These are phyloP conservation scores for Microstegium vimineum DNA, from an alignment of 176 grass and related monocot species.

Conservation along the genomic window DNA sequence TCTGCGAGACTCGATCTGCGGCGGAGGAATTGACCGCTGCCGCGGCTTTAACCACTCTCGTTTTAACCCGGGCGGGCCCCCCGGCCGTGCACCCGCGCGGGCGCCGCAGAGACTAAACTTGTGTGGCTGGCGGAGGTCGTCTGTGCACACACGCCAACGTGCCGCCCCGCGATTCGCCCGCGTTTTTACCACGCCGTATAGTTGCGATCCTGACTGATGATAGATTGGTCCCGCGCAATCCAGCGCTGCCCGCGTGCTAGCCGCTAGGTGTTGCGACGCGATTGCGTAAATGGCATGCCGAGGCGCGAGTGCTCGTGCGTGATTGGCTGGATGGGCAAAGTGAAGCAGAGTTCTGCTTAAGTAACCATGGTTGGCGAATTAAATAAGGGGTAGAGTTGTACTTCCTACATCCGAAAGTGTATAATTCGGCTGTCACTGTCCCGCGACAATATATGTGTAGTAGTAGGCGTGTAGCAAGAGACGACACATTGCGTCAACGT, in stretches of 20 bases:
- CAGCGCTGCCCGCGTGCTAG: no score
- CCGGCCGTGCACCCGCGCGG: neutral
- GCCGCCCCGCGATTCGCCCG: neutral
- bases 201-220: no score
- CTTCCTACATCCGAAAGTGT: neutral
- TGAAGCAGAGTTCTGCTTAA: neutral
- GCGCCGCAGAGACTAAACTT: neutral
- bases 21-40: slow-evolving; percentile 25
- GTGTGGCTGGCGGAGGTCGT: neutral
- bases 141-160: neutral
- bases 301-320: neutral
- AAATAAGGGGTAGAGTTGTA: slow-evolving; percentile 6
- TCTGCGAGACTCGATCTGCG: no score
- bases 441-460: no score
- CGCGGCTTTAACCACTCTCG: neutral
- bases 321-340: neutral
- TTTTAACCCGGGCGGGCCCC: slow-evolving; percentile 1
- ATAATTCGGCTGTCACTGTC: slow-evolving; percentile 17
- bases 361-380: slow-evolving; percentile 1
- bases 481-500: slow-evolving; percentile 19
- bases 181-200: slow-evolving; percentile 17
- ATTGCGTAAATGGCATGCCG: neutral
- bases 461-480: neutral
- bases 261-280: slow-evolving; percentile 11
- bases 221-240: neutral